These are phyloP conservation scores for Aspergillus brasiliensis DNA, from an alignment of 2,329 filamentous ascomycete genomes.

Conservation along the genomic window DNA sequence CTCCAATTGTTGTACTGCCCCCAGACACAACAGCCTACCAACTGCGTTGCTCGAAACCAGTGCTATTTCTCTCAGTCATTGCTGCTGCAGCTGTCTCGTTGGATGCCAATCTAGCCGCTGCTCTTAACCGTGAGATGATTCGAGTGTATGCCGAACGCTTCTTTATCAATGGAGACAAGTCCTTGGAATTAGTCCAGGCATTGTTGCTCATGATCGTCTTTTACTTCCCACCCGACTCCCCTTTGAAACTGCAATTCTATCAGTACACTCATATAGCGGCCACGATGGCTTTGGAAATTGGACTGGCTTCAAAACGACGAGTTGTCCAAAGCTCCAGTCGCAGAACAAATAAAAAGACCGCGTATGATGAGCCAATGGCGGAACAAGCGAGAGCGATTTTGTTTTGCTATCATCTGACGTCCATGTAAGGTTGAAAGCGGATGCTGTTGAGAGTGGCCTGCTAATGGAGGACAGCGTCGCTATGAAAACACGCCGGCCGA, in stretches of 20 bases:
- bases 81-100: slow-evolving; percentile 64
- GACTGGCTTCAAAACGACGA: slow-evolving; percentile 36
- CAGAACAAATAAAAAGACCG: slow-evolving; percentile 13
- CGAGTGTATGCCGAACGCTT: slow-evolving; percentile 52
- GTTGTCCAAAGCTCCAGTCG: slow-evolving; percentile 23
- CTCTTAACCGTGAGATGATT: slow-evolving; percentile 53
- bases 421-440: slow-evolving; percentile 25
- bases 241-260: slow-evolving; percentile 53
- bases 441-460: background rate
- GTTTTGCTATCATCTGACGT: slow-evolving; percentile 38
- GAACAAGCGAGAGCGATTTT: slow-evolving; percentile 38
- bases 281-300: slow-evolving; percentile 53
- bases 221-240: slow-evolving; percentile 53
- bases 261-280: slow-evolving; percentile 56
- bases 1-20: slow-evolving; percentile 34
- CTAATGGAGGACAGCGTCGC: slow-evolving; percentile 29
- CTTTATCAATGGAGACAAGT: slow-evolving; percentile 54
- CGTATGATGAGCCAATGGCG: slow-evolving; percentile 33
- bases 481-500: slow-evolving; percentile 41
- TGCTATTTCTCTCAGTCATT: slow-evolving; percentile 71
- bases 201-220: slow-evolving; percentile 53
- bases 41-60: slow-evolving; percentile 54
- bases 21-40: slow-evolving; percentile 32
- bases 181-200: slow-evolving; percentile 55
- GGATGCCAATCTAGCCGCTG: slow-evolving; percentile 45